Evolutionary conservation across 2,329 filamentous ascomycete species (phyloP), one percentile per base, ranked within the genome.

Genomic region (Rhinocladiella similis): DNA sequence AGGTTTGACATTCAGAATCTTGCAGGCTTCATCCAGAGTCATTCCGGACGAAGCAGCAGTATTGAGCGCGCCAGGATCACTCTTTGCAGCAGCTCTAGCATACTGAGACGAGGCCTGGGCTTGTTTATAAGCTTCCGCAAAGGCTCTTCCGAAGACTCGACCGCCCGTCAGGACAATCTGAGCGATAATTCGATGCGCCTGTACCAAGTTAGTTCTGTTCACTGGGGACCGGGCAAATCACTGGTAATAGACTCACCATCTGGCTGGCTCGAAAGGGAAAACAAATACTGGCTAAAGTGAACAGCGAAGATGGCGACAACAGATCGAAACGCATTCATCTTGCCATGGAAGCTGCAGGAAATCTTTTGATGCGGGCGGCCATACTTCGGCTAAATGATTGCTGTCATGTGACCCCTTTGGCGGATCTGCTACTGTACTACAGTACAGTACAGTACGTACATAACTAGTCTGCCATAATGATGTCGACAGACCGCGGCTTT

Each of bases 131-230:
- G 94, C 94, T 77, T 97, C 94, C 68, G 86, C 80, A 72, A 97
- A 94, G 68, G 94, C 92, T 66, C 92, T 90, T 63, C 92, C 91
- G 73, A 99, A 85, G 66, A 97, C 94, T 68, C 94, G 90, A 61
- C 86, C 84, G 79, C 93, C 93, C 69, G 91, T 91, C 65, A 97
- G 74, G 76, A 97, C 86, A 76, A 96, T 91, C 78, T 95, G 90
- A 61, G 90, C 90, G 79, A 99, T 87, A 76, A 97, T 89, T 69
- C 91, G 90, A 80, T 97, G 91, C 73, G 93, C 93, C 93, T 96
- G 66, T 35, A 45, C 14, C n/a, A 16, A 35, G 58, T 60, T 47
- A 57, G 51, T 14, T 10, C 22, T n/a, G 13, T 13, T 9, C n/a
- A 20, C 16, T 9, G 38, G 16, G 22, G 19, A 14, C 9, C 25